Evolutionary conservation across 1,284 basidiomycete species (phyloP).

Genomic region (Coniferiporia sulphurascens): DNA sequence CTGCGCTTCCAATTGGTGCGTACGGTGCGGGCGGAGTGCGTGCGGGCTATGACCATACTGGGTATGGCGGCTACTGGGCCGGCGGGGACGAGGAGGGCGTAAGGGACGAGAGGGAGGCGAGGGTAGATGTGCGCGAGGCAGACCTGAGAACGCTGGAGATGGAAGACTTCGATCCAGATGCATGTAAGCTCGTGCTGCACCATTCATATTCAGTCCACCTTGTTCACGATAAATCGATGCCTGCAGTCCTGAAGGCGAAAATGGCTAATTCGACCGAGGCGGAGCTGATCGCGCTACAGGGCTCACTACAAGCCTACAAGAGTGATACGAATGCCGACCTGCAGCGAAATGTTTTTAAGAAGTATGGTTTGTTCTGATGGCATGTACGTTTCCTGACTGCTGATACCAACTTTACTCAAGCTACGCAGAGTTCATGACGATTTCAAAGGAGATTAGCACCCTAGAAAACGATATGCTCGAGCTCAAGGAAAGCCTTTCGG

Average conservation of each 20-base stretch:
- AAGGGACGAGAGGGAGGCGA: conserved; percentile 35
- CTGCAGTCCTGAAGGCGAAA: conserved; percentile 64
- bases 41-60: background rate
- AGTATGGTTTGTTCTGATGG: conserved; percentile 45
- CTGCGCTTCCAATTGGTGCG: conserved; percentile 47
- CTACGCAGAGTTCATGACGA: conserved; percentile 93
- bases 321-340: conserved; percentile 67
- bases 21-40: conserved; percentile 27
- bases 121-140: conserved; percentile 42
- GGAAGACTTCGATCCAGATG: conserved; percentile 77
- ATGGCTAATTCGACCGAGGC: conserved; percentile 78
- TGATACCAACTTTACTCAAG: conserved; percentile 34
- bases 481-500: conserved; percentile 88
- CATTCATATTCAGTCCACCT: background rate
- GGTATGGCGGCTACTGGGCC: background rate
- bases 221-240: background rate
- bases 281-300: conserved; percentile 68
- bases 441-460: conserved; percentile 95
- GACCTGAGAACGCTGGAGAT: conserved; percentile 65
- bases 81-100: conserved; percentile 40
- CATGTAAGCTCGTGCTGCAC: conserved; percentile 49
- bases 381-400: conserved; percentile 1
- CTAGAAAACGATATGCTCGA: conserved; percentile 98
- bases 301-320: conserved; percentile 58
- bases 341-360: conserved; percentile 85